Evolutionary conservation across 495 filamentous ascomycete genomes (phyloP).

Genomic region (Thermochaetoides thermophila): DNA sequence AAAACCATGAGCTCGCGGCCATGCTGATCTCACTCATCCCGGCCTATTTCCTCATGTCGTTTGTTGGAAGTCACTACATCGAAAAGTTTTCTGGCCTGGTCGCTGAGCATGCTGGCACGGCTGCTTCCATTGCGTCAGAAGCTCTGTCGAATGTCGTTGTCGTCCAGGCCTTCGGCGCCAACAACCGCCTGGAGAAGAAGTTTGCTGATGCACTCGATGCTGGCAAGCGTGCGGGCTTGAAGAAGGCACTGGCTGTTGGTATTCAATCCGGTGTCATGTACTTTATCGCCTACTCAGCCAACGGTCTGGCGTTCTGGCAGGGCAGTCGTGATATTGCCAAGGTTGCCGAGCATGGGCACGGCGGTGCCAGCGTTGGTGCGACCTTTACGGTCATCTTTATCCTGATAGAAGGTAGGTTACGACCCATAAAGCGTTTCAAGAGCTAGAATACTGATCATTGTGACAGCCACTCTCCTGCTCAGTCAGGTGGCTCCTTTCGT

Average conservation of each 20-base stretch:
- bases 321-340: constrained; percentile 62
- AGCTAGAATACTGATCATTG: neutral
- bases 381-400: constrained; percentile 20
- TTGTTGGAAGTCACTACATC: constrained; percentile 44
- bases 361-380: constrained; percentile 9
- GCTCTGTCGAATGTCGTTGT: constrained; percentile 31
- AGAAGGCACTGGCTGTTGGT: constrained; percentile 44
- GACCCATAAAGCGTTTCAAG: constrained; percentile 32
- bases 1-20: constrained; percentile 33
- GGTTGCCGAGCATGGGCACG: constrained; percentile 30
- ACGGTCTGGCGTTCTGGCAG: constrained; percentile 87
- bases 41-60: constrained; percentile 49
- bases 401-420: constrained; percentile 19
- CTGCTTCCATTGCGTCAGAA: constrained; percentile 31
- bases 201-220: constrained; percentile 32
- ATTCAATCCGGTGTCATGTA: constrained; percentile 51
- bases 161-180: constrained; percentile 35
- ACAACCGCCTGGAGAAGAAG: constrained; percentile 33
- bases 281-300: constrained; percentile 69
- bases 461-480: constrained; percentile 41
- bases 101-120: constrained; percentile 30
- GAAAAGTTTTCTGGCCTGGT: constrained; percentile 41
- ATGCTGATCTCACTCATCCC: constrained; percentile 47
- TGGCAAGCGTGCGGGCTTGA: constrained; percentile 36
- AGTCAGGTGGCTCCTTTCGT: constrained; percentile 50